These are phyloP conservation scores for Microdochium bolleyi DNA, from an alignment of 2,329 filamentous ascomycete genomes.

Conservation along the genomic window DNA sequence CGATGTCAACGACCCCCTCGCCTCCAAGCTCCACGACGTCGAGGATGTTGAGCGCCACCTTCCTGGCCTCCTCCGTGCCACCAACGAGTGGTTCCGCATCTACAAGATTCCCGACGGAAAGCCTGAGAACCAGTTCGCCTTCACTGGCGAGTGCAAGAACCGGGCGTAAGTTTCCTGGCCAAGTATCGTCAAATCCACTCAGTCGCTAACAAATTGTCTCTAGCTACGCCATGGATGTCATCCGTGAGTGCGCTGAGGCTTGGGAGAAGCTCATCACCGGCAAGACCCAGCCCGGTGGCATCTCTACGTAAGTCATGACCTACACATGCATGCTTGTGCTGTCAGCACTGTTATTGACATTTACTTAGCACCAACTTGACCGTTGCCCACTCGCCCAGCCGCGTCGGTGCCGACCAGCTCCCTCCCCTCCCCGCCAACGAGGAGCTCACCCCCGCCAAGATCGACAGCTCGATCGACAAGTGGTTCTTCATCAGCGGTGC, in stretches of 20 bases:
- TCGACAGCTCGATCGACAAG: constrained; percentile 97
- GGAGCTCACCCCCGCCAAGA: constrained; percentile 76
- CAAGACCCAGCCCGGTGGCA: constrained; percentile 69
- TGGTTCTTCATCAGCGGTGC: constrained; percentile 99
- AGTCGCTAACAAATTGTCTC: constrained; percentile 12
- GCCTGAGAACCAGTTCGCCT: constrained; percentile 99
- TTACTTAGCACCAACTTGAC: constrained; percentile 68
- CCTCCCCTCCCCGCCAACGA: constrained; percentile 71
- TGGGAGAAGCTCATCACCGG: constrained; percentile 95
- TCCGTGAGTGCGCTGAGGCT: constrained; percentile 91
- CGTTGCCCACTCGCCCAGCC: constrained; percentile 65
- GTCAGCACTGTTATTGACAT: constrained; percentile 17
- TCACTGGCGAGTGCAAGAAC: constrained; percentile 99
- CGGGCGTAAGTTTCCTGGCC: constrained; percentile 57
- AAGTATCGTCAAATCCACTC: constrained; percentile 4
- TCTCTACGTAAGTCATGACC: constrained; percentile 64
- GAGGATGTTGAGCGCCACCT: constrained; percentile 99
- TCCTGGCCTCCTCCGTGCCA: constrained; percentile 90
- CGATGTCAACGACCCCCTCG: constrained; percentile 94
- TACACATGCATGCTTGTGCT: not conserved
- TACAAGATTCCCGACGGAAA: constrained; percentile 99
- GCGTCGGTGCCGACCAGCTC: constrained; percentile 61
- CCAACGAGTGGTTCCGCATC: constrained; percentile 99
- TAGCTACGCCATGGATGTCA: constrained; percentile 88
- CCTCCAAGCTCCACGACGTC: constrained; percentile 93